Conservation (phyloP, 148 eudicot genomes). For the Nyssa sinensis region DNA sequence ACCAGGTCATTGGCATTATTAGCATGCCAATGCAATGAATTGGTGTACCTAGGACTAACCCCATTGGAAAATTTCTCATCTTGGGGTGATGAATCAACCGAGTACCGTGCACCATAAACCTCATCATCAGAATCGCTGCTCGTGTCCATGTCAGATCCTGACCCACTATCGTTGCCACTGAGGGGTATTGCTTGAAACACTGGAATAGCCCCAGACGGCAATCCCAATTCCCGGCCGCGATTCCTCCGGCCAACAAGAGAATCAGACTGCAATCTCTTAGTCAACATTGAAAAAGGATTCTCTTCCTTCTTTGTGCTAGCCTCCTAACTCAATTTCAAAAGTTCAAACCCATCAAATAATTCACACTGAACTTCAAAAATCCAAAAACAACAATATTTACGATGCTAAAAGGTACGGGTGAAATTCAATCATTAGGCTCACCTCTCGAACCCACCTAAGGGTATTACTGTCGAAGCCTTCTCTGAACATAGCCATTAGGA, state of each 20-base stretch:
- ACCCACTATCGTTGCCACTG: background rate
- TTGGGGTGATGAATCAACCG: slow-evolving; percentile 36
- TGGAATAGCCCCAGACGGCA: slow-evolving; percentile 26
- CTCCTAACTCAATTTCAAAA: background rate
- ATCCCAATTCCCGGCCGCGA: slow-evolving; percentile 5
- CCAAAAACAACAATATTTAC: background rate
- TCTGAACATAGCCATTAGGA: slow-evolving; percentile 3
- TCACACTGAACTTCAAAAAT: background rate
- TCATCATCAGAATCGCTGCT: slow-evolving; percentile 34
- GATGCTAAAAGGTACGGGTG: background rate
- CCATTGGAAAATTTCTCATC: slow-evolving; percentile 19
- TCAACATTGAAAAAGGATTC: slow-evolving; percentile 5
- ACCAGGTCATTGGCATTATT: background rate
- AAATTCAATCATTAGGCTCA: background rate
- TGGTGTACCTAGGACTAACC: background rate
- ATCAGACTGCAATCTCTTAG: slow-evolving; percentile 16
- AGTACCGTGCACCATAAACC: slow-evolving; percentile 19
- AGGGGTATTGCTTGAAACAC: slow-evolving; percentile 10
- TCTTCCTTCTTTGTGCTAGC: background rate
- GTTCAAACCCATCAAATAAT: background rate
- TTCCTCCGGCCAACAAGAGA: slow-evolving; percentile 11
- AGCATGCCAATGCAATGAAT: background rate
- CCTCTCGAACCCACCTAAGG: slow-evolving; percentile 15
- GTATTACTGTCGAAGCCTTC: background rate
- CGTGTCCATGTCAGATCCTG: slow-evolving; percentile 33